Base-by-base conservation (phyloP, 2,329 filamentous ascomycete species). In the Aurifilum marmelostoma region DNA sequence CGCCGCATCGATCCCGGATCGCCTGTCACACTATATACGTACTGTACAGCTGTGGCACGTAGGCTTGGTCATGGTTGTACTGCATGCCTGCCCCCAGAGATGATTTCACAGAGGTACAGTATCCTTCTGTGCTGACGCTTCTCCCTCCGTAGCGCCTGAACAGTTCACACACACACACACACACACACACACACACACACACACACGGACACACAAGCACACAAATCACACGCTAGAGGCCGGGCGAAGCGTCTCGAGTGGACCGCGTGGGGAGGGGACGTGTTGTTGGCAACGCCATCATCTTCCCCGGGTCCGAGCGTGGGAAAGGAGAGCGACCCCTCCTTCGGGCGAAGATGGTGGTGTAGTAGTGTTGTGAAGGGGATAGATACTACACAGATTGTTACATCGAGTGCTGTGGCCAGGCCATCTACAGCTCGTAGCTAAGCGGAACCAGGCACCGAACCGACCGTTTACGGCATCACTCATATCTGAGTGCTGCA, bases 1-100 rank as follows among this genome's bases (percentile, higher is more conserved):
- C 32, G 62, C 43, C 62, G 62, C 47, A 63, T 63, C 41, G 62
- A 59, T 37, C 56, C 62, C 32, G 62, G 54, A 62, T 67, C 65
- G 68, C 24, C 65, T 56, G 58, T n/a, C 56, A 39, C 50, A 63
- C 29, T 52, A 43, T 66, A 58, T 66, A 50, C n/a, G 37, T 66
- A 67, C 50, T n/a, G 34, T 67, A 65, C 68, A 58, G 37, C 27
- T 65, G 62, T 59, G 39, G 65, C n/a, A n/a, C n/a, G n/a, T 65
- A 59, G 68, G 68, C 24, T 43, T 52, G n/a, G 67, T 54, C 41
- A 21, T 43, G 16, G 64, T 62, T 52, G 68, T 68, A 70, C 68
- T 59, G 62, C 68, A 68, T 21, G 66, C 68, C 61, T 63, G 59
- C 29, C 65, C 43, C 43, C 43, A 47, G 34, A 47, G 21, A n/a